phyloP scores from a whole-genome alignment of 2,329 filamentous ascomycete species.

The Paracorniculantispora psalliotae region DNA sequence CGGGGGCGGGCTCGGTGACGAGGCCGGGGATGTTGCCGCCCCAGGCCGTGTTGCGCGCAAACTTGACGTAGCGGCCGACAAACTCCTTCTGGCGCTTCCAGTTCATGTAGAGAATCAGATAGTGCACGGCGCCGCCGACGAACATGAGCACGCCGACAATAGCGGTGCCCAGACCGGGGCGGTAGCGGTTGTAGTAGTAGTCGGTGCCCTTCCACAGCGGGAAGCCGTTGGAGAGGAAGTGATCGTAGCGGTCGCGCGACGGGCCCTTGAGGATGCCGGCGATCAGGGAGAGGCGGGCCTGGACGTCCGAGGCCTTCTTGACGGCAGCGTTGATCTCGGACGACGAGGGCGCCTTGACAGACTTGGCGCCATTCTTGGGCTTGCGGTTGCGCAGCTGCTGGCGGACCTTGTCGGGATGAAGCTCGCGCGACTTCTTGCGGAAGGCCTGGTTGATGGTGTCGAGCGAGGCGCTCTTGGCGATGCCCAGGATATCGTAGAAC shows the following conservation, averaged over 20 bases:
- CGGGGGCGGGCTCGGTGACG: conserved; percentile 40
- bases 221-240: conserved; percentile 90
- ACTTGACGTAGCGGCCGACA: conserved; percentile 83
- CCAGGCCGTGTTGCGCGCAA: conserved; percentile 85
- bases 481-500: conserved; percentile 91
- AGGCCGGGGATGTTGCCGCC: conserved; percentile 76
- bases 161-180: conserved; percentile 83
- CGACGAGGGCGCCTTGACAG: conserved; percentile 66
- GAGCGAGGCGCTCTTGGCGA: conserved; percentile 66
- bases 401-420: conserved; percentile 95
- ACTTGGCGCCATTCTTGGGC: conserved; percentile 56
- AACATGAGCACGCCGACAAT: conserved; percentile 75
- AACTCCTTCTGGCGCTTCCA: conserved; percentile 91
- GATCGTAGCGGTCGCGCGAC: conserved; percentile 82
- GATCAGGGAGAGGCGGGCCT: conserved; percentile 79
- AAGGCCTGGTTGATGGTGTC: conserved; percentile 94
- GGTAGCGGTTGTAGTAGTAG: conserved; percentile 95
- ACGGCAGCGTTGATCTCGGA: conserved; percentile 72
- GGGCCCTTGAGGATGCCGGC: conserved; percentile 79
- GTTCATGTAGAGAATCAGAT: conserved; percentile 75
- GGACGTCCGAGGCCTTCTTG: conserved; percentile 77
- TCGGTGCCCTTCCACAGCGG: conserved; percentile 95
- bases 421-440: conserved; percentile 73
- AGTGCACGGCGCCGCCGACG: conserved; percentile 81
- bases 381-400: conserved; percentile 71